Base-by-base conservation (phyloP, 2,329 filamentous ascomycete genomes). In the Fusarium nisikadoi region DNA sequence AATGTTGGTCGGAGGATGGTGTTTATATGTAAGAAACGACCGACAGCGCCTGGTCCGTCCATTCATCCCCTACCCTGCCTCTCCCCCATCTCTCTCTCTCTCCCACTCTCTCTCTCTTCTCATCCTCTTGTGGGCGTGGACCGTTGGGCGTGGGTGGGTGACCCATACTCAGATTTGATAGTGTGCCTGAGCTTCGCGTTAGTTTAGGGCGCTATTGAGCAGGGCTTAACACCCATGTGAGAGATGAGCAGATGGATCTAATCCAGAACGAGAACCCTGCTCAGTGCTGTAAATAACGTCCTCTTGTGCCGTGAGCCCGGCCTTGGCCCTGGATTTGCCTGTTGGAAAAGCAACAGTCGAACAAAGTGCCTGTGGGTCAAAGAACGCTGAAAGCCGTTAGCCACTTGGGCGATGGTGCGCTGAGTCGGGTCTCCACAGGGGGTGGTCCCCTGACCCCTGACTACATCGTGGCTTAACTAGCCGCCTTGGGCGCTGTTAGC, bases 11-110 rank as follows among this genome's bases (percentile, higher is more conserved):
- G 70, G 68, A 69, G 42, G 33, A 36, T 46, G 60, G 43, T 62
- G 74, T 66, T 76, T 76, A 76, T 71, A 76, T 76, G 74, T 46
- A 66, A 60, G 50, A 50, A 54, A 62, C 47, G 60, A 33, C 45
- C 43, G 27, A 59, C 41, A 41, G 43, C 56, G 45, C 38, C 46
- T 63, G 29, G 55, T 19, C 43, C 35, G 52, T 29, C 42, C 38
- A 41, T 58, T 36, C 33, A 65, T 66, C 63, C 50, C 29, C 29
- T 65, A 33, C 62, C 65, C 63, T 66, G 47, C 43, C 31, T 38
- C 45, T 57, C 59, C 61, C 38, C 35, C 67, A 38, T 56, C 42
- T 50, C 58, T 49, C 52, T 39, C 33, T 49, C 10, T 17, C 42
- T 33, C 23, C 5, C 23, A 25, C 23, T 25, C 23, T 25, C 42